Evolutionary conservation across 2,329 filamentous ascomycete genomes (phyloP).

Genomic region (Pseudohalonectria lignicola): DNA sequence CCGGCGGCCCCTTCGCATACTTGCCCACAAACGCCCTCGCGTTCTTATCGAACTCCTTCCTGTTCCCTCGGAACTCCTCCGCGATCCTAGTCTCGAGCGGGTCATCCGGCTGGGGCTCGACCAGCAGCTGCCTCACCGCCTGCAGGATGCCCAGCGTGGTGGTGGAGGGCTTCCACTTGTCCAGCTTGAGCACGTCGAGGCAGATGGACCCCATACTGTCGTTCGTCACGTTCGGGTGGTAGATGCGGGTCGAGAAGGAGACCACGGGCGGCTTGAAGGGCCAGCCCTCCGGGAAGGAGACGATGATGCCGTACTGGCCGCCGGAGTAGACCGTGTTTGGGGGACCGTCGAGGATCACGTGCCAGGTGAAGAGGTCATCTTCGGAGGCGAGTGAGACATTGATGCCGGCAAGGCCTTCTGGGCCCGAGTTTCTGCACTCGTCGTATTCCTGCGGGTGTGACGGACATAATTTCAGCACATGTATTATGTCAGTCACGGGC

Average conservation of each 20-base stretch:
- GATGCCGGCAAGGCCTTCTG: slow-evolving; percentile 35
- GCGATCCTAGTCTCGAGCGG: slow-evolving; percentile 80
- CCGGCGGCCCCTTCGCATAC: slow-evolving; percentile 46
- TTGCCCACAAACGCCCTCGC: slow-evolving; percentile 63
- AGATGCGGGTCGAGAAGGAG: slow-evolving; percentile 79
- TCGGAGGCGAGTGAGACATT: slow-evolving; percentile 32
- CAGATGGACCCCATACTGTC: slow-evolving; percentile 79
- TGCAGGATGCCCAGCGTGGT: slow-evolving; percentile 66
- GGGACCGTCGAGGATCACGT: slow-evolving; percentile 35
- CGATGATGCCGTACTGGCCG: slow-evolving; percentile 62
- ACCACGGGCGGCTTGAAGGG: slow-evolving; percentile 81
- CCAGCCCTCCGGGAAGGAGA: slow-evolving; percentile 69
- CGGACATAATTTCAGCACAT: no score
- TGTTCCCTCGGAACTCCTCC: slow-evolving; percentile 66
- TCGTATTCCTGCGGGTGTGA: slow-evolving; percentile 35
- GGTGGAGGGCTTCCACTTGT: slow-evolving; percentile 86
- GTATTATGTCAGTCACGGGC: no score
- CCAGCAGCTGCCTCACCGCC: slow-evolving; percentile 62
- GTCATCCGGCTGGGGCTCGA: slow-evolving; percentile 79
- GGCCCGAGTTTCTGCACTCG: slow-evolving; percentile 36
- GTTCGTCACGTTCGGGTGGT: slow-evolving; percentile 91
- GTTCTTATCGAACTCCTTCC: slow-evolving; percentile 59
- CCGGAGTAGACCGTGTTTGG: slow-evolving; percentile 39
- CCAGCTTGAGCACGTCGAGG: slow-evolving; percentile 68
- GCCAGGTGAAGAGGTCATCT: slow-evolving; percentile 40